Evolutionary conservation across 2,329 filamentous ascomycete genomes (phyloP).

Genomic region (Colletotrichum sojae): DNA sequence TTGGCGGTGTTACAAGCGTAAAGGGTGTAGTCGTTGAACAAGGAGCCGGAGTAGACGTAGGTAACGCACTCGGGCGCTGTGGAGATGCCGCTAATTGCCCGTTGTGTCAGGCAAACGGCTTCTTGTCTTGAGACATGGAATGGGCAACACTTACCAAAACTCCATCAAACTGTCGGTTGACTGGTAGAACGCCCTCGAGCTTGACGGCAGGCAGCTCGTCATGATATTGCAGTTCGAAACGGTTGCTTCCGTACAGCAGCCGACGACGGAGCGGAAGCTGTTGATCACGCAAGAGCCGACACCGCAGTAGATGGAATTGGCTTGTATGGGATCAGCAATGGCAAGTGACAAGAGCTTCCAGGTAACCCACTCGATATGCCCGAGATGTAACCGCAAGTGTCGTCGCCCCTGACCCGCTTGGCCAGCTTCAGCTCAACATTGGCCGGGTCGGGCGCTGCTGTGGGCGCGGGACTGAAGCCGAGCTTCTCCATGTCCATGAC

Average conservation of each 20-base stretch:
- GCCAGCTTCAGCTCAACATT: slow-evolving; percentile 35
- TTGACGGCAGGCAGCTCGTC: slow-evolving; percentile 49
- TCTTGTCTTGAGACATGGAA: background rate
- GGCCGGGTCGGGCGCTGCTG: slow-evolving; percentile 42
- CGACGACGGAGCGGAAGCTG: slow-evolving; percentile 45
- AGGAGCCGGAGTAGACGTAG: slow-evolving; percentile 45
- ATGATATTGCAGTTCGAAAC: slow-evolving; percentile 42
- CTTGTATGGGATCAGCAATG: slow-evolving; percentile 15
- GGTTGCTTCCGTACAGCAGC: slow-evolving; percentile 48
- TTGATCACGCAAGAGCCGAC: slow-evolving; percentile 48
- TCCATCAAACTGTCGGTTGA: slow-evolving; percentile 46
- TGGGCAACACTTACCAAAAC: slow-evolving; percentile 48
- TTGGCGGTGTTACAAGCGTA: slow-evolving; percentile 47
- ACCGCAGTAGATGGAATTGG: slow-evolving; percentile 48
- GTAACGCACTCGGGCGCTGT: slow-evolving; percentile 49
- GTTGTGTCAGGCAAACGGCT: background rate
- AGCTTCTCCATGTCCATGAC: slow-evolving; percentile 43
- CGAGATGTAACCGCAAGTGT: slow-evolving; percentile 51
- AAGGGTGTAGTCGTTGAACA: slow-evolving; percentile 48
- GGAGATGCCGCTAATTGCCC: slow-evolving; percentile 41
- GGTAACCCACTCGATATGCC: slow-evolving; percentile 45
- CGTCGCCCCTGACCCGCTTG: slow-evolving; percentile 45
- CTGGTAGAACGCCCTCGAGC: slow-evolving; percentile 42
- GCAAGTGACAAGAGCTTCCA: slow-evolving; percentile 6
- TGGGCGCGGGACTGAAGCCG: slow-evolving; percentile 37